Evolutionary conservation across 495 filamentous ascomycete species (phyloP).

Genomic region (Aspergillus incahuasiensis): DNA sequence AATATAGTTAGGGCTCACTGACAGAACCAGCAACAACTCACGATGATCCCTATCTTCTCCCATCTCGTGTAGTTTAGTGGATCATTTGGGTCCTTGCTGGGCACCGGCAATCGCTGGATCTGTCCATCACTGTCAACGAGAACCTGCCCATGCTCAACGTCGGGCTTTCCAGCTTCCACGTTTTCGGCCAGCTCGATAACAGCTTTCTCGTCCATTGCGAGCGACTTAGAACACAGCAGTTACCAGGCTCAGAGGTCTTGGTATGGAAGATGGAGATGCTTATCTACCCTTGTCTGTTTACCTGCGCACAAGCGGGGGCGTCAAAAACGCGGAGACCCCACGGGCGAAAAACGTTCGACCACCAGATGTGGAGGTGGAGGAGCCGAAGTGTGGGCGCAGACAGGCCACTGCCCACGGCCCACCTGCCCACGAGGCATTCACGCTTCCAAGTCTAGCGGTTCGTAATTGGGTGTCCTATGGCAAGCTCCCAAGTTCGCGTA

Average conservation of each 20-base stretch:
- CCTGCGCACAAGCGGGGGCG: not conserved
- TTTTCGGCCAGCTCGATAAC: slow-evolving; percentile 24
- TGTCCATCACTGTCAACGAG: slow-evolving; percentile 22
- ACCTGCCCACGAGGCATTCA: not conserved
- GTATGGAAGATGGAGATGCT: not conserved
- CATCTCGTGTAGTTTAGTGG: slow-evolving; percentile 30
- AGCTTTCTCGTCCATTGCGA: slow-evolving; percentile 12
- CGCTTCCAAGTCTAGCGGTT: not conserved
- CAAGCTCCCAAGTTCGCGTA: slow-evolving; percentile 42
- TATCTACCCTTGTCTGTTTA: not conserved
- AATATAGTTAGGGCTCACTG: slow-evolving; percentile 1
- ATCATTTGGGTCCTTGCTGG: slow-evolving; percentile 33
- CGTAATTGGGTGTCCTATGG: not conserved
- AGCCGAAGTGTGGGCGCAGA: not conserved
- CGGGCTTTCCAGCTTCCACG: slow-evolving; percentile 2
- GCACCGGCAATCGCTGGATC: slow-evolving; percentile 28
- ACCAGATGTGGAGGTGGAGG: not conserved
- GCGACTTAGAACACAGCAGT: not conserved
- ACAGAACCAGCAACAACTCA: slow-evolving; percentile 39
- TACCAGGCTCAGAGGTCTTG: not conserved
- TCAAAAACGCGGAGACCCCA: not conserved
- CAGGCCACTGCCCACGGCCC: not conserved
- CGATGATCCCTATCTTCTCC: slow-evolving; percentile 30
- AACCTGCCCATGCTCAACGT: slow-evolving; percentile 7
- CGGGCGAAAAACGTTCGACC: not conserved